Evolutionary conservation across 805 yeast species (phyloP), one percentile per base, ranked within the genome.

Genomic region (Myxozyma geophila): DNA sequence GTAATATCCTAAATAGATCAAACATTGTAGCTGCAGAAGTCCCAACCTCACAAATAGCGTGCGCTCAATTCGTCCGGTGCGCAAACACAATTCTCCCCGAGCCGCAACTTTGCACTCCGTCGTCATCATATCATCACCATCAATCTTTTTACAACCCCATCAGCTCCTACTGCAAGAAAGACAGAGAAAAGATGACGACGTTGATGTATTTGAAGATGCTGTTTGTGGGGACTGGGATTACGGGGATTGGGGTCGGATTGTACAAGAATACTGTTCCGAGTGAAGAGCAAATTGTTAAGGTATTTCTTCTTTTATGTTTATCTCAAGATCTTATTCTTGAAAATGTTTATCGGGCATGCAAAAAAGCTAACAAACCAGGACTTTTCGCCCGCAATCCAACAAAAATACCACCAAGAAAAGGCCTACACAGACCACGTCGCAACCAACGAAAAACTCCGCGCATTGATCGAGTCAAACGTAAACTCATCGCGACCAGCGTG

Each of bases 341-440:
- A 28, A 28, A 28, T 28, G 28, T 28, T 5, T 3, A 3, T 28
- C 5, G 28, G 5, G 28, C 5, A 3, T 28, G n/a, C n/a, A n/a
- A 28, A 28, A 28, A 5, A 3, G 28, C 28, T 28, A 28, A 28
- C 28, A 28, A 28, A 3, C n/a, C 19, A 64, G 67, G 49, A 82
- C 58, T 81, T 92, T 68, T 89, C 96, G 6, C 98, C 98, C 0
- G 97, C 92, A 73, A 78, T 92, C 49, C 81, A 90, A 67, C 86
- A 86, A 28, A 88, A 89, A 66, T 90, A 78, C 81, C 59, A 87
- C 88, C 72, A 82, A 62, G 59, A 67, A 47, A 44, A 53, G 19
- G 54, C 35, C 5, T 43, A 17, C 41, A 28, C 15, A 19, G 47
- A 50, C 43, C 35, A 15, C 15, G n/a, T 19, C 10, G 33, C 48